A percentile compares a stretch with the other conserved stretches of the same genome.
These are phyloP conservation scores for Oryza brachyantha DNA, from an alignment of 176 grass and related monocot species.

Conservation along the genomic window DNA sequence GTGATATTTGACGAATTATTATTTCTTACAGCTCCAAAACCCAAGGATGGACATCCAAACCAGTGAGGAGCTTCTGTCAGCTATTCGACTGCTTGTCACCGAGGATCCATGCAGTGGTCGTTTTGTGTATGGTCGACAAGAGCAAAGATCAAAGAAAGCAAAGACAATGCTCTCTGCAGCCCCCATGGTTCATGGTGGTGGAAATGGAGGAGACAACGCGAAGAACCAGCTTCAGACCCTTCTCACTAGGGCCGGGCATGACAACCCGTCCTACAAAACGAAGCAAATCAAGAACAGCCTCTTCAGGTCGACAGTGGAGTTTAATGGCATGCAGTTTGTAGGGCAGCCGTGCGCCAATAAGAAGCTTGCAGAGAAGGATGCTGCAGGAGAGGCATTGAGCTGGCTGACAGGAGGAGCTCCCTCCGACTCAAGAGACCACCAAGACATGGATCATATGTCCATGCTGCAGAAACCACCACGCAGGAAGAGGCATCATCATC, in stretches of 20 bases:
- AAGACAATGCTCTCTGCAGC: constrained; percentile 43
- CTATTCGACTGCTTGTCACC: constrained; percentile 64
- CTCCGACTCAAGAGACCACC: neutral
- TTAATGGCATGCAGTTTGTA: constrained; percentile 92
- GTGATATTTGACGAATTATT: neutral
- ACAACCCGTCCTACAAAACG: constrained; percentile 74
- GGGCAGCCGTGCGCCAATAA: constrained; percentile 78
- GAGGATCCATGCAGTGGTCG: constrained; percentile 83
- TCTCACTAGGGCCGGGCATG: constrained; percentile 55
- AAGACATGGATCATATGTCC: constrained; percentile 53
- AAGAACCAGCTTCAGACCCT: constrained; percentile 75
- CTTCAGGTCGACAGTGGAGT: constrained; percentile 74
- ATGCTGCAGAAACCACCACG: constrained; percentile 53
- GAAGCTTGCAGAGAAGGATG: constrained; percentile 92
- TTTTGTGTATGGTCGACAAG: constrained; percentile 79
- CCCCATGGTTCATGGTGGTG: constrained; percentile 42
- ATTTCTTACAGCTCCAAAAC: constrained; percentile 68
- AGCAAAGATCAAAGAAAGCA: constrained; percentile 54
- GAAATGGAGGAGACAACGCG: constrained; percentile 60
- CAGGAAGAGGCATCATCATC: constrained; percentile 70
- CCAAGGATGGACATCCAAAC: constrained; percentile 77
- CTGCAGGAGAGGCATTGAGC: constrained; percentile 64
- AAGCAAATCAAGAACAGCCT: constrained; percentile 66
- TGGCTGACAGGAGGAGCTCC: constrained; percentile 64
- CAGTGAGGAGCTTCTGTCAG: constrained; percentile 81